Conservation (phyloP, 192 early-diverging fungal genomes). For the Allomyces macrogynus region DNA sequence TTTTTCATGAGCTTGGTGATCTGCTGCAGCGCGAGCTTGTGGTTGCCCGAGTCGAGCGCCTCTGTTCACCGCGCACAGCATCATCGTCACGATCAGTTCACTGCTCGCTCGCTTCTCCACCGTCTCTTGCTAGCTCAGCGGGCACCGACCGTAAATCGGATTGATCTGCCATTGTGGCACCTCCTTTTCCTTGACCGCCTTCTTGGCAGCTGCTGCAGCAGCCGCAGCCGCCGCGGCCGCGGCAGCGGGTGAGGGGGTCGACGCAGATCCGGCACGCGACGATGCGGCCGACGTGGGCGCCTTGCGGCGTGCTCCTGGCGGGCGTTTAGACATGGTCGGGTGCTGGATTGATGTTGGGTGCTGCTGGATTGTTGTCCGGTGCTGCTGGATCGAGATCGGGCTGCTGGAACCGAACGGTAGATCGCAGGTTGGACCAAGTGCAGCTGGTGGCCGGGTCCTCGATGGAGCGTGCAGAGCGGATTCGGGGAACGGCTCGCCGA, state of each 20-base stretch:
- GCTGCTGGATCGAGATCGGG: background rate
- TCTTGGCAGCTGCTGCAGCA: background rate
- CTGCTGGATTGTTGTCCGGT: too few species aligned
- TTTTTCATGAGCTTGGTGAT: slow-evolving; percentile 54
- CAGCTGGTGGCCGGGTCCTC: too few species aligned
- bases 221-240: background rate
- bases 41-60: slow-evolving; percentile 41
- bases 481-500: background rate
- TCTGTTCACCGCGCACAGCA: slow-evolving; percentile 13
- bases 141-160: background rate
- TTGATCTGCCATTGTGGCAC: background rate
- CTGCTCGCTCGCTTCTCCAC: too few species aligned
- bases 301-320: background rate
- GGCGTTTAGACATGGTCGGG: background rate
- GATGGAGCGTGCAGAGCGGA: background rate
- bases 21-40: slow-evolving; percentile 36
- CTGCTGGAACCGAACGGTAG: background rate
- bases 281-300: background rate
- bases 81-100: background rate
- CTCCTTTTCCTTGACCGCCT: background rate
- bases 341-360: background rate
- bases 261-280: background rate
- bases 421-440: too few species aligned
- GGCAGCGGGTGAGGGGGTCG: background rate
- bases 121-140: too few species aligned